Base-by-base conservation (phyloP, 441 rosid species). In the Pelargonium myrrhifolium region DNA sequence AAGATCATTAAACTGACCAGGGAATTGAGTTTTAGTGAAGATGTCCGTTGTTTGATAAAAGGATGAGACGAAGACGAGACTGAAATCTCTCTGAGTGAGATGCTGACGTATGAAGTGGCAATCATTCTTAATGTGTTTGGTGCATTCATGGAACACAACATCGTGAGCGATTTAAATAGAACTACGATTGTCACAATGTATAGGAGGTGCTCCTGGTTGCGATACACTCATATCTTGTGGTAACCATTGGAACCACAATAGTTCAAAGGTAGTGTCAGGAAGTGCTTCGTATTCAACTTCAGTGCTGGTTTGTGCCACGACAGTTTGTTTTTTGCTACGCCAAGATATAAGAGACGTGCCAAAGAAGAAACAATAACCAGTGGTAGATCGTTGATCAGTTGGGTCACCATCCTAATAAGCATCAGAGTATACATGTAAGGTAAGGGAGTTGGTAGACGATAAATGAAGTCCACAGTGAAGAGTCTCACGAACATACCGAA, bases 31-130 rank as follows among this genome's bases (percentile, higher is more conserved):
- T n/a, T n/a, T n/a, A n/a, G n/a, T n/a, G n/a, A n/a, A n/a, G n/a
- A n/a, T n/a, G n/a, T n/a, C n/a, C n/a, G n/a, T n/a, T n/a, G n/a
- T n/a, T n/a, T n/a, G n/a, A n/a, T n/a, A n/a, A n/a, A n/a, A n/a
- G n/a, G n/a, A n/a, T n/a, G n/a, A n/a, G n/a, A n/a, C n/a, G n/a
- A n/a, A n/a, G n/a, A n/a, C n/a, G n/a, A n/a, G n/a, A n/a, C n/a
- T n/a, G n/a, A n/a, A n/a, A n/a, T n/a, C n/a, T n/a, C n/a, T n/a
- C n/a, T n/a, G n/a, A n/a, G n/a, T n/a, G n/a, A n/a, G n/a, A n/a
- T n/a, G n/a, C n/a, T n/a, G n/a, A n/a, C n/a, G n/a, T 11, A 61
- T 42, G n/a, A 68, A 40, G n/a, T 68, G 65, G 4, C 1, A 60
- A 1, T 60, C 28, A 39, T 17, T 68, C 26, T 68, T 26, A 0